Evolutionary conservation across 2,329 filamentous ascomycete genomes (phyloP), one percentile per base, ranked within the genome.

Genomic region (Leptographium wingfieldii): DNA sequence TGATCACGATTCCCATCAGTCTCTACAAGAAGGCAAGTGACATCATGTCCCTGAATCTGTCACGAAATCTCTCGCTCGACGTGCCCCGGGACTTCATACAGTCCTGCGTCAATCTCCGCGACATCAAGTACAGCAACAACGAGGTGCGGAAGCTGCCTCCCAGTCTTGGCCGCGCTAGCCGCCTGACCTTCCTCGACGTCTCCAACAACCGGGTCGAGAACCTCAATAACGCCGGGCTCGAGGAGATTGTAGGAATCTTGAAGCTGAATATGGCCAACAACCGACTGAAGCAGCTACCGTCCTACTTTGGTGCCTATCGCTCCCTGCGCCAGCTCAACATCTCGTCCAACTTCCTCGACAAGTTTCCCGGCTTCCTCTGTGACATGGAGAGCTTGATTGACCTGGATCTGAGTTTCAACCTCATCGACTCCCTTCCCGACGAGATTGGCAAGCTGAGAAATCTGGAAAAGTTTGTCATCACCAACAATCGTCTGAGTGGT

Each of bases 21-120:
- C 82, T 99, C 12, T 97, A 97, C 73, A 89, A 90, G 62, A 95
- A 91, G 70, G 89, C 92, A 0, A 80, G 83, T 12, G 94, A 99
- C 69, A 97, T 99, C 66, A 92, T 95, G 59, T 95, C 91, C 0
- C 80, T 99, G 48, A 97, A 99, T 68, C 77, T 99, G 11, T 97
- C 94, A 1, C 84, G 90, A 46, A 99, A 99, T 67, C 76, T 97
- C 53, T 94, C 91, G 0, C 79, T 99, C 33, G 90, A 96, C 67
- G 85, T 99, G 16, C 94, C 94, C 0, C 90, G 91, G 68, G 94
- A 99, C 72, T 99, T 99, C 69, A 92, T 99, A 59, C 90, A 95
- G 70, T 88, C 90, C 33, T 99, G 94, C 73, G 85, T 87, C 66
- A 91, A 92, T 68, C 77, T 99, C 25, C 85, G 92, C 57, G 94